Percentiles rank a stretch among this genome's conserved stretches.
These are phyloP conservation scores for Mycena epipterygia DNA, from an alignment of 768 basidiomycete genomes.

Conservation along the genomic window DNA sequence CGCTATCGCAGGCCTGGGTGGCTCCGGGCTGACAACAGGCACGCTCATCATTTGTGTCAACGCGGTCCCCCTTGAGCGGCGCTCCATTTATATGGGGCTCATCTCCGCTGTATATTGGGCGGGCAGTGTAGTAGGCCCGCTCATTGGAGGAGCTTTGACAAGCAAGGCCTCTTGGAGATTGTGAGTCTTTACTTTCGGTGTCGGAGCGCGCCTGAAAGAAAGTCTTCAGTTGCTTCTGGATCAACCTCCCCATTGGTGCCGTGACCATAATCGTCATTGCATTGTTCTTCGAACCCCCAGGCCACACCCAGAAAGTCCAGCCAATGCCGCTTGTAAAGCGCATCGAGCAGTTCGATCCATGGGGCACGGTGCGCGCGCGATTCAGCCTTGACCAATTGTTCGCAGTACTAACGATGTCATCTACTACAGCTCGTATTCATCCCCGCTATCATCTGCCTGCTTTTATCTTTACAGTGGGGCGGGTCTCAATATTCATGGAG, in stretches of 20 bases:
- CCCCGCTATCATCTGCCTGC: conserved; percentile 28
- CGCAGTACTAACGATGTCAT: too few species aligned
- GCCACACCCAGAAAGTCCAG: too few species aligned
- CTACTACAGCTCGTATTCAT: conserved; percentile 22
- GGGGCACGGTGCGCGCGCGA: too few species aligned
- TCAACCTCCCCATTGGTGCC: too few species aligned
- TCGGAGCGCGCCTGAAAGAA: not conserved
- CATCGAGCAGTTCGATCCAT: too few species aligned
- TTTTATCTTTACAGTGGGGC: conserved; percentile 59
- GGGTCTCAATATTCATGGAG: conserved; percentile 60
- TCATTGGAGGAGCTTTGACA: not conserved
- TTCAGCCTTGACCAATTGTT: too few species aligned
- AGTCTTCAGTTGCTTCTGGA: not conserved
- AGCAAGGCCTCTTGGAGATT: not conserved
- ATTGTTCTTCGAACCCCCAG: too few species aligned
- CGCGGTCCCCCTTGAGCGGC: not conserved
- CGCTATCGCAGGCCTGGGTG: too few species aligned
- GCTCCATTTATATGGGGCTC: not conserved
- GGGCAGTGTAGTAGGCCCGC: not conserved
- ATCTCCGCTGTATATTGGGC: not conserved
- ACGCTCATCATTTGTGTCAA: not conserved
- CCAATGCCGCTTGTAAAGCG: too few species aligned
- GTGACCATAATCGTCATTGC: too few species aligned
- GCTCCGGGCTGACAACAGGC: not conserved
- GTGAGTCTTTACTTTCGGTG: not conserved